A percentile compares a stretch with the other conserved stretches of the same genome.
phyloP scores from a whole-genome alignment of 805 yeast species.

The Metschnikowia drakensbergensis region DNA sequence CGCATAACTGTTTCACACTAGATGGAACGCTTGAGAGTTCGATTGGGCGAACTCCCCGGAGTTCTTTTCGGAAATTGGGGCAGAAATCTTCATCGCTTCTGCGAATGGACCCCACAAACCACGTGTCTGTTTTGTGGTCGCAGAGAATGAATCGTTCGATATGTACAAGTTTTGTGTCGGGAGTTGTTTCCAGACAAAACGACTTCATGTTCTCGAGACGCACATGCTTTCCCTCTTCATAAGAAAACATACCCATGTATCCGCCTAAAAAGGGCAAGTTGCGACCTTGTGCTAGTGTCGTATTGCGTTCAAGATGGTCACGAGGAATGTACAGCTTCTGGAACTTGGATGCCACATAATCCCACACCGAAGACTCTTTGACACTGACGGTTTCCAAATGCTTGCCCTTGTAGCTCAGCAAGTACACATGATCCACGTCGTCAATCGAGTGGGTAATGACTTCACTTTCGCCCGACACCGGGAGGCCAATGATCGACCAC shows the following conservation, averaged over 20 bases:
- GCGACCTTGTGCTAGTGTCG: conserved; percentile 18
- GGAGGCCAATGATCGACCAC: conserved; percentile 84
- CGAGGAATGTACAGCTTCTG: conserved; percentile 30
- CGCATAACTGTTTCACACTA: conserved; percentile 25
- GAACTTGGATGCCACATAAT: conserved; percentile 49
- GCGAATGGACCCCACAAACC: conserved; percentile 52
- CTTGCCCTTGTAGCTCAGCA: conserved; percentile 27
- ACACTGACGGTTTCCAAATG: conserved; percentile 6
- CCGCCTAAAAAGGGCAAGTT: conserved; percentile 88
- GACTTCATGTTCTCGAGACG: conserved; percentile 31
- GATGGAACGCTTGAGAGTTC: conserved; percentile 22
- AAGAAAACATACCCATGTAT: conserved; percentile 75
- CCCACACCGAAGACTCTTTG: conserved; percentile 44
- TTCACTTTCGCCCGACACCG: conserved; percentile 40
- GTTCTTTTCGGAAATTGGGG: conserved; percentile 11
- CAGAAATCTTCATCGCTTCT: conserved; percentile 30
- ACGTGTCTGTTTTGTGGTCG: conserved; percentile 43
- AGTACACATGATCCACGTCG: conserved; percentile 18
- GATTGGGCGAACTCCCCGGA: conserved; percentile 13
- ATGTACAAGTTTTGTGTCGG: conserved; percentile 73
- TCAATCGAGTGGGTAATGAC: conserved; percentile 64
- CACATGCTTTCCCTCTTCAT: conserved; percentile 74
- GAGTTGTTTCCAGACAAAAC: conserved; percentile 41
- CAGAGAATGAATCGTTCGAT: conserved; percentile 61
- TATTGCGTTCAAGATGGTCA: conserved; percentile 19